These are phyloP conservation scores for Solanum arcanum DNA, from an alignment of 257 asterid species.

Conservation along the genomic window DNA sequence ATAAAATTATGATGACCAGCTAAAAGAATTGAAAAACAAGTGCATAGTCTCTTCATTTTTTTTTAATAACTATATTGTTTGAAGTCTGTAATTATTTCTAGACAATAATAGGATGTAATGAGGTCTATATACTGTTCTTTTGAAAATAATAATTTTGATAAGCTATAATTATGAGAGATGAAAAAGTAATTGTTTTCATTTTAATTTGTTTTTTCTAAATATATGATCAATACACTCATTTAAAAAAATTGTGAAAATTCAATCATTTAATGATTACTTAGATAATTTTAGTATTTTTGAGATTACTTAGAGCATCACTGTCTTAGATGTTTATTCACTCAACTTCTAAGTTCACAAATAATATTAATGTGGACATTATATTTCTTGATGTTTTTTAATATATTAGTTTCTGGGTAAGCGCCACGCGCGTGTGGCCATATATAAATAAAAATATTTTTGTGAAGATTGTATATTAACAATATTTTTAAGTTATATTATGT, in stretches of 20 bases:
- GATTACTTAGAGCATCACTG: neutral
- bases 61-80: too few relatives aligned
- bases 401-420: too few relatives aligned
- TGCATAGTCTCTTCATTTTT: neutral
- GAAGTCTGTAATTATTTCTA: neutral
- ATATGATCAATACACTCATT: neutral
- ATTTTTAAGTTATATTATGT: too few relatives aligned
- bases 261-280: neutral
- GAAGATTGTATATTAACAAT: too few relatives aligned
- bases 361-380: too few relatives aligned
- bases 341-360: neutral
- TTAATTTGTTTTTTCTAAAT: neutral
- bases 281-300: neutral
- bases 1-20: neutral
- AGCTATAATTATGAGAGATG: neutral
- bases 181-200: neutral
- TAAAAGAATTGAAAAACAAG: neutral
- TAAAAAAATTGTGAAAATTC: neutral
- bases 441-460: too few relatives aligned
- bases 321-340: neutral
- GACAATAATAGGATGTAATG: neutral
- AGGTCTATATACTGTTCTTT: neutral
- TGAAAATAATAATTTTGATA: neutral
- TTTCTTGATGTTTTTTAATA: neutral
- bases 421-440: too few relatives aligned